phyloP scores from a whole-genome alignment of 2,329 filamentous ascomycete species.

The Thelonectria olida region DNA sequence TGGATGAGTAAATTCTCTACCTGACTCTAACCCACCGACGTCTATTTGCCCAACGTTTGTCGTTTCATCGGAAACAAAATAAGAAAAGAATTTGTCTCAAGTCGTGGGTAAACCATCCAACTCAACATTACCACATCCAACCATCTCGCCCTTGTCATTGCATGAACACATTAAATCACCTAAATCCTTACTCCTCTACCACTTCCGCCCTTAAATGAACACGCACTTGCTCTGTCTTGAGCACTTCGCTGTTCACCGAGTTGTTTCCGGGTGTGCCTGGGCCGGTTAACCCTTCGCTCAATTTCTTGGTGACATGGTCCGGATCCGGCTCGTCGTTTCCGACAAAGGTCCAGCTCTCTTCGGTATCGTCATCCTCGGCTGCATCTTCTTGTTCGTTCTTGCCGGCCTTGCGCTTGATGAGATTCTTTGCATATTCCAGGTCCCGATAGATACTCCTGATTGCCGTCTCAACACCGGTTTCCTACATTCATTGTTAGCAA shows the following conservation, averaged over 20 bases:
- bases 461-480: slow-evolving; percentile 88
- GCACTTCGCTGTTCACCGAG: slow-evolving; percentile 36
- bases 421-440: slow-evolving; percentile 87
- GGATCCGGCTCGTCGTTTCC: slow-evolving; percentile 63
- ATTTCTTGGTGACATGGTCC: slow-evolving; percentile 52
- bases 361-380: slow-evolving; percentile 66
- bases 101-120: background rate
- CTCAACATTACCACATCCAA: background rate
- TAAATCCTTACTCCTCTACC: background rate
- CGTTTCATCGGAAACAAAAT: background rate
- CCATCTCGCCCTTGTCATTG: no score
- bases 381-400: slow-evolving; percentile 56
- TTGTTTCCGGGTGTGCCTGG: slow-evolving; percentile 31
- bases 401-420: slow-evolving; percentile 74
- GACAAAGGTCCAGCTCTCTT: slow-evolving; percentile 92
- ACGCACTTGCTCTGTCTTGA: slow-evolving; percentile 20
- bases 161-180: background rate
- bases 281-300: slow-evolving; percentile 47
- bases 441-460: slow-evolving; percentile 95
- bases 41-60: background rate
- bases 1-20: background rate
- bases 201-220: slow-evolving; percentile 15
- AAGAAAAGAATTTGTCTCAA: background rate
- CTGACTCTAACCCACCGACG: background rate
- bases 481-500: slow-evolving; percentile 60